Evolutionary conservation across 805 yeast genomes (phyloP), one percentile per base, ranked within the genome.

Genomic region (Starmera pachycereana): DNA sequence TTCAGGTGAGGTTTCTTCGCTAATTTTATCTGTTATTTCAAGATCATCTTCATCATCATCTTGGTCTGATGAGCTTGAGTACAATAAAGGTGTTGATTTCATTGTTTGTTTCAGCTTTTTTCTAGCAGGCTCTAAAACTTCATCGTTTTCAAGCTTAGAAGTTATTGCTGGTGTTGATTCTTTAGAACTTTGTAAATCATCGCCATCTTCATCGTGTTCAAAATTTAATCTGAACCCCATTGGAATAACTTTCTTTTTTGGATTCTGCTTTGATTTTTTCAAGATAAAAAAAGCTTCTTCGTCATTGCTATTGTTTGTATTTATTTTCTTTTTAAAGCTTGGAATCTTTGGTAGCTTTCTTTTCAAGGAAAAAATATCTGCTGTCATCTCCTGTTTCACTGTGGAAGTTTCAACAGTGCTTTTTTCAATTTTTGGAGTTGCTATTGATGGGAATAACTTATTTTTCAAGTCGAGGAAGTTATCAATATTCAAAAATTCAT

Each of bases 401-500:
- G 47, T 42, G 3, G 43, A 40, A 11, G 43, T 44, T n/a, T 40
- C 39, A 32, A 8, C 45, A 37, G 7, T 43, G 42, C 11, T 29
- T 41, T 18, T 45, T 49, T 14, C 44, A 50, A 8, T 44, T 54
- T n/a, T 47, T 48, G 11, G 44, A 43, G 8, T 37, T 40, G 14
- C 29, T 33, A 8, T 37, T 27, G 31, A 52, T 34, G 16, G 48
- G 19, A 31, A 40, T 31, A 61, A 56, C 47, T 68, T 56, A n/a
- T 61, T 57, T 38, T 64, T 42, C 19, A 62, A 53, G 4, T 68
- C 71, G 1, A 85, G 81, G 51, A 72, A 81, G 32, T 69, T 70
- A 4, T 71, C 73, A 32, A 77, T 78, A 41, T 74, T 71, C 47
- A 87, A 64, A 14, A 71, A 59, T 28, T 78, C 78, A 40, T 82